phyloP scores from a whole-genome alignment of 345 rosid species.

The Alliaria petiolata region DNA sequence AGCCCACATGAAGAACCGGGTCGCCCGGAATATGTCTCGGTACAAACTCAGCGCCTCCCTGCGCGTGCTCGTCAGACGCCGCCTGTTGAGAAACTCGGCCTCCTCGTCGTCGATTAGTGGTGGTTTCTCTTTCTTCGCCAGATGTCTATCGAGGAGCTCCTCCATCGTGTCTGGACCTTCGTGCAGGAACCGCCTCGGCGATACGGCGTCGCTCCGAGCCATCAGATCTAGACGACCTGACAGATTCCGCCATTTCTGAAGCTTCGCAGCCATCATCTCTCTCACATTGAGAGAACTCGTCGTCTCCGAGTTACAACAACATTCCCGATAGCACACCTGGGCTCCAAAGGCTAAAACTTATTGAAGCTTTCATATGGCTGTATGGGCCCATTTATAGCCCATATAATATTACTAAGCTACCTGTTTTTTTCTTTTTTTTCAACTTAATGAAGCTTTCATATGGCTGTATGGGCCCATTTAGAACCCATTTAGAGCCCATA shows the following conservation, averaged over 20 bases:
- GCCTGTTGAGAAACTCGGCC: slow-evolving; percentile 53
- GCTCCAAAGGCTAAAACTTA: not conserved
- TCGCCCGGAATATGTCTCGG: slow-evolving; percentile 80
- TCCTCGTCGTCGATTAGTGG: slow-evolving; percentile 52
- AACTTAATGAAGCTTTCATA: too few relatives aligned
- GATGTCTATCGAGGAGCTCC: slow-evolving; percentile 74
- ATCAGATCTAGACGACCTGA: not conserved
- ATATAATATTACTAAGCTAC: too few relatives aligned
- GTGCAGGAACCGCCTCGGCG: slow-evolving; percentile 38
- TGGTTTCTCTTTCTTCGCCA: slow-evolving; percentile 51
- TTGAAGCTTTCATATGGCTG: not conserved
- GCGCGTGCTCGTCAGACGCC: slow-evolving; percentile 61
- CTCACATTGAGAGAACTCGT: not conserved
- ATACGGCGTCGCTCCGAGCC: not conserved
- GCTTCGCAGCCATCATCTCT: slow-evolving; percentile 37
- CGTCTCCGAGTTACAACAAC: not conserved
- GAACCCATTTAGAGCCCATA: too few relatives aligned
- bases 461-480: too few relatives aligned
- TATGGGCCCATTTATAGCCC: not conserved
- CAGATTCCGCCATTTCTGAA: slow-evolving; percentile 48
- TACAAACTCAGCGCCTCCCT: slow-evolving; percentile 76
- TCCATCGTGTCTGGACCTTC: slow-evolving; percentile 82
- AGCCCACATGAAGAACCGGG: slow-evolving; percentile 75
- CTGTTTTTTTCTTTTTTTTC: too few relatives aligned
- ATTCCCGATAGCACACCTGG: not conserved